Percentiles rank a stretch among this genome's conserved stretches.
Evolutionary conservation across 2,329 filamentous ascomycete species (phyloP).

Genomic region (Ascochyta rabiei): DNA sequence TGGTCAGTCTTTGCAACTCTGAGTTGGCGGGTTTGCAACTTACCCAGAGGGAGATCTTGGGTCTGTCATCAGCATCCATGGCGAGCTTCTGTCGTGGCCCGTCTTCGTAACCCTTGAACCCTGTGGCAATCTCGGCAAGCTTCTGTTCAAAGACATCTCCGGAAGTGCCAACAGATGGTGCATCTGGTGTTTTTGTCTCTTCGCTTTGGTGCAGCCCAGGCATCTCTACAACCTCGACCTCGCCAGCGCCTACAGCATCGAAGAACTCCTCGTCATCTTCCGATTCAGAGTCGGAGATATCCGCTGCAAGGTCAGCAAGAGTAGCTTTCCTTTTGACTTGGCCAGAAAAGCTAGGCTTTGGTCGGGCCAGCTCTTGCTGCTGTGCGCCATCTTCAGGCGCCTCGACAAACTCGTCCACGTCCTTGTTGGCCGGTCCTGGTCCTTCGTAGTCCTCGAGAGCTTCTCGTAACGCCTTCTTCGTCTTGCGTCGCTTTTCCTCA

Average conservation of each 20-base stretch:
- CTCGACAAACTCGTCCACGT: constrained; percentile 41
- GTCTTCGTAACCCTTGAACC: constrained; percentile 91
- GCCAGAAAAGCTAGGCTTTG: constrained; percentile 25
- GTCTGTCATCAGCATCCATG: constrained; percentile 89
- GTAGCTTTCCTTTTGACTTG: constrained; percentile 65
- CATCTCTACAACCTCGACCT: constrained; percentile 79
- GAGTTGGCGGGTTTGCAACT: not conserved
- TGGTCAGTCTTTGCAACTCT: constrained; percentile 29
- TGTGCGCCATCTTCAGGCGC: constrained; percentile 45
- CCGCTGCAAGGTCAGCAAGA: constrained; percentile 71
- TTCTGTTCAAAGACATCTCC: constrained; percentile 58
- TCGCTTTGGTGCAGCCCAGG: constrained; percentile 48
- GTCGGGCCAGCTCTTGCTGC: constrained; percentile 26
- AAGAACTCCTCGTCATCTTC: constrained; percentile 92
- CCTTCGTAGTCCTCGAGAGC: constrained; percentile 67
- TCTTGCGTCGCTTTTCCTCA: constrained; percentile 85
- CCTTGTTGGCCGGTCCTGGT: constrained; percentile 17
- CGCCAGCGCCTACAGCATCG: constrained; percentile 91
- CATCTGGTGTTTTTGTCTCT: constrained; percentile 47
- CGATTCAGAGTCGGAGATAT: constrained; percentile 72
- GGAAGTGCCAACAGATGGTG: constrained; percentile 34
- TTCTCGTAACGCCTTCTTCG: constrained; percentile 87
- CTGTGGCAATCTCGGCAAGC: constrained; percentile 70
- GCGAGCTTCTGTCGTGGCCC: constrained; percentile 79
- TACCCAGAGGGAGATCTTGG: constrained; percentile 96